Base-by-base conservation (phyloP, 2,329 filamentous ascomycete species). In the Fusarium xyrophilum region DNA sequence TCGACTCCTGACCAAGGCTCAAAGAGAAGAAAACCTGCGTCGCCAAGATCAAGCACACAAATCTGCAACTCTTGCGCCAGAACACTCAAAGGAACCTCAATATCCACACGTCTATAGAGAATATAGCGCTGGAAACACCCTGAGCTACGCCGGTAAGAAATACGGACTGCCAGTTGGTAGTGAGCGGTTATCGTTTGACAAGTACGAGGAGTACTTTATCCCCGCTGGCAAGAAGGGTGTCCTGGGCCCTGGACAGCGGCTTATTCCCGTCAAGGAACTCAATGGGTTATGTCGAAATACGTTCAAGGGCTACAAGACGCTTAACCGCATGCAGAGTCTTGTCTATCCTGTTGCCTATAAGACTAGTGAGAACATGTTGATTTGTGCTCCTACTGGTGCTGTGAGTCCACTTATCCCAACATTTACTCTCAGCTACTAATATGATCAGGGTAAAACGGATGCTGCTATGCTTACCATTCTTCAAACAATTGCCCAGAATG, bases 271-370 rank as follows among this genome's bases (percentile, higher is more conserved):
- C 63, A 83, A 86, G 10, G 91, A 93, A 6, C 85, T 99, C 82
- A 96, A 99, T 77, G 93, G 92, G 0, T 84, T 99, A 30, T 99
- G 96, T 73, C 87, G 88, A 64, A 88, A 87, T n/a, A 99, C 96
- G 0, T 99, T 99, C 82, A 92, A 91, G 75, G 94, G 94, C 0
- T 99, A 99, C 83, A 95, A 94, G 79, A 82, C 91, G 6, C 85
- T 99, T 63, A 99, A 99, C 76, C 91, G 96, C 30, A 99, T 99
- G 96, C 96, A 99, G 81, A 98, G 94, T 77, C 84, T 99, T 48
- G 92, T 98, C 1, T 97, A 97, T 74, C 93, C 93, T 2, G 93
- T 99, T 8, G 96, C 94, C 1, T 98, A 99, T 81, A 93, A 91
- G 77, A 97, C 93, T 4, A 97, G 89, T 75, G 96, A 99, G 80